Conservation (phyloP, 257 asterid species). For the Gentiana dahurica region DNA sequence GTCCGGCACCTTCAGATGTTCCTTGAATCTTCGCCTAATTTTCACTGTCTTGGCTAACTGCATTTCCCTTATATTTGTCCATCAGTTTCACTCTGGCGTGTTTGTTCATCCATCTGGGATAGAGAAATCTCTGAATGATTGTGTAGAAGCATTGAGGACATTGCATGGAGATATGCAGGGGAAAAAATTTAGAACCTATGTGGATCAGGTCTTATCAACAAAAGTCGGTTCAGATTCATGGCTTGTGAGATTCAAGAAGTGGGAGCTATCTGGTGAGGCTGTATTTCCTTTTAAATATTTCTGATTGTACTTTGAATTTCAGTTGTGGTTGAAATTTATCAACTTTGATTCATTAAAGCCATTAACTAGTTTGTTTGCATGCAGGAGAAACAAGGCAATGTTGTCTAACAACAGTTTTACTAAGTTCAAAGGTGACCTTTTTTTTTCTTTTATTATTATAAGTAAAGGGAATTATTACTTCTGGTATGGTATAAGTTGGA, state of each 20-base stretch:
- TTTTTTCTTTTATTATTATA: too few relatives aligned
- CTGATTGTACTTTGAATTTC: neutral
- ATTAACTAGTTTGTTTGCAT: slow-evolving; percentile 2
- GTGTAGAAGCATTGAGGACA: slow-evolving; percentile 32
- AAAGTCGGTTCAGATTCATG: slow-evolving; percentile 66
- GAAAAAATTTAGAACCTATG: slow-evolving; percentile 65
- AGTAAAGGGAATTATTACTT: too few relatives aligned
- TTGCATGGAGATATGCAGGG: slow-evolving; percentile 69
- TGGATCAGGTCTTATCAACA: slow-evolving; percentile 70
- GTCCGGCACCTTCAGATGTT: neutral
- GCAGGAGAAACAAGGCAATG: slow-evolving; percentile 56
- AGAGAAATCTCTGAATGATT: slow-evolving; percentile 51
- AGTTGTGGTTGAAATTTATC: too few relatives aligned
- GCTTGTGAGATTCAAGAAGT: slow-evolving; percentile 83
- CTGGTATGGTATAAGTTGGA: too few relatives aligned
- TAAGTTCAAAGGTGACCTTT: slow-evolving; percentile 65
- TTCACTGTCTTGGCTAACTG: neutral
- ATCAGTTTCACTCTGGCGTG: slow-evolving; percentile 59
- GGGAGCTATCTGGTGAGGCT: slow-evolving; percentile 73
- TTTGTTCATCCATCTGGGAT: slow-evolving; percentile 72
- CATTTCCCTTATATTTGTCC: slow-evolving; percentile 10
- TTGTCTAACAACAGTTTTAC: slow-evolving; percentile 45
- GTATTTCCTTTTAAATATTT: slow-evolving; percentile 1
- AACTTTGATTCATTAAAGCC: too few relatives aligned
- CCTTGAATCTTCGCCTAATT: neutral